A percentile compares a stretch with the other conserved stretches of the same genome.
Evolutionary conservation across 192 early-diverging fungal genomes (phyloP).

Genomic region (Borealophlyctis nickersoniae): DNA sequence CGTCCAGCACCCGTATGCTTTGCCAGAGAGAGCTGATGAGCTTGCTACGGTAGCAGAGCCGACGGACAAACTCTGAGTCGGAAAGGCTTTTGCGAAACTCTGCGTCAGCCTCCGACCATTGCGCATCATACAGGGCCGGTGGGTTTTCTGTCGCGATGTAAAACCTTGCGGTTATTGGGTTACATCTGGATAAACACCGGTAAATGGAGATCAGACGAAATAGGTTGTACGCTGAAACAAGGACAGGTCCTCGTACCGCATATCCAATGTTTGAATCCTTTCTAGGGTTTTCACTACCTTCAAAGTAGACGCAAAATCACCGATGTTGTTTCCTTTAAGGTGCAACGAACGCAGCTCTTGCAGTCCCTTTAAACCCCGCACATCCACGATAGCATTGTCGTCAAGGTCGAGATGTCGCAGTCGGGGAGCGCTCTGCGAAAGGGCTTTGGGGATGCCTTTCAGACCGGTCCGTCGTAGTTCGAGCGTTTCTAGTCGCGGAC

Average conservation of each 20-base stretch:
- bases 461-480: constrained; percentile 2
- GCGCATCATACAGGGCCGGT: neutral
- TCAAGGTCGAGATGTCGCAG: constrained; percentile 20
- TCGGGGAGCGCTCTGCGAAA: neutral
- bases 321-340: constrained; percentile 10
- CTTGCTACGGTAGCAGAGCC: constrained; percentile 20
- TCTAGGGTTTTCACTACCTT: constrained; percentile 1
- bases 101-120: constrained; percentile 13
- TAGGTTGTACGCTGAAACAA: no score
- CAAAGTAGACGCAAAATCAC: constrained; percentile 11
- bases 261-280: constrained; percentile 19
- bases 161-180: constrained; percentile 16
- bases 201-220: neutral
- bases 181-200: constrained; percentile 19
- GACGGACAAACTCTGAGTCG: constrained; percentile 24
- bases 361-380: constrained; percentile 2
- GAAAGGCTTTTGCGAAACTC: constrained; percentile 17
- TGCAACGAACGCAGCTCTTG: constrained; percentile 14
- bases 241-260: constrained; percentile 12
- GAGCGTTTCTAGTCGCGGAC: constrained; percentile 1
- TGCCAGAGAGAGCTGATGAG: constrained; percentile 8
- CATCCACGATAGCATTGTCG: constrained; percentile 17
- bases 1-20: constrained; percentile 19
- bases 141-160: neutral
- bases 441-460: constrained; percentile 7